phyloP scores from a whole-genome alignment of 768 basidiomycete species.

The Lentinus tigrinus region DNA sequence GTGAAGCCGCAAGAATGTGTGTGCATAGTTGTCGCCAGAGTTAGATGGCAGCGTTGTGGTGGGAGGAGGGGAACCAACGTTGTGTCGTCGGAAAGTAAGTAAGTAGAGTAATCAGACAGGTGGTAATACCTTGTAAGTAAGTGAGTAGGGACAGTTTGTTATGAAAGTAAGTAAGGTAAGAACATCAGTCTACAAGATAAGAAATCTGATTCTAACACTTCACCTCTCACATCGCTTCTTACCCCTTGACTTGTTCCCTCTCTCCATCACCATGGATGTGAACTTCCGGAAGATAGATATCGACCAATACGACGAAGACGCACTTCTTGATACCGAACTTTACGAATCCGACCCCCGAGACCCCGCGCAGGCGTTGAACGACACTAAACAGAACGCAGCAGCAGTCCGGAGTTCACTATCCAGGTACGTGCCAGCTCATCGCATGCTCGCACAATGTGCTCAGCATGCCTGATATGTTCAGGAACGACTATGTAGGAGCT shows the following conservation, averaged over 20 bases:
- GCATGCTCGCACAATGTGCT: not conserved
- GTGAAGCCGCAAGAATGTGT: too few relatives aligned
- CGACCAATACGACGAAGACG: conserved; percentile 91
- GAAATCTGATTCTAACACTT: too few relatives aligned
- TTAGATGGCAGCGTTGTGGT: too few relatives aligned
- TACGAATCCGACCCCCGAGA: conserved; percentile 84
- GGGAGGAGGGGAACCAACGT: too few relatives aligned
- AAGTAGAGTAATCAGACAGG: too few relatives aligned
- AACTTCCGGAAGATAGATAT: conserved; percentile 94
- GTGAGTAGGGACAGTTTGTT: too few relatives aligned
- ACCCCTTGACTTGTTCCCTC: not conserved
- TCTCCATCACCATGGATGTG: conserved; percentile 34
- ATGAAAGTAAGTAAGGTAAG: too few relatives aligned
- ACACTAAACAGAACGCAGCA: conserved; percentile 71
- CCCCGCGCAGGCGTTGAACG: conserved; percentile 68
- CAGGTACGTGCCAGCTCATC: conserved; percentile 49
- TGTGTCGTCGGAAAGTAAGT: too few relatives aligned
- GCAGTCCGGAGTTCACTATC: conserved; percentile 73
- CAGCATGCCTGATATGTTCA: conserved; percentile 30
- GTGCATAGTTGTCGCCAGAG: too few relatives aligned
- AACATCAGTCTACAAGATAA: too few relatives aligned
- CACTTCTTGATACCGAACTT: conserved; percentile 79
- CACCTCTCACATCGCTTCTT: too few relatives aligned
- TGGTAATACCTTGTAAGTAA: too few relatives aligned
- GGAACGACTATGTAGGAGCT: conserved; percentile 77